Evolutionary conservation across 352 stramenopile species (phyloP), one percentile per base, ranked within the genome.

Genomic region (Aphanomyces euteiches): DNA sequence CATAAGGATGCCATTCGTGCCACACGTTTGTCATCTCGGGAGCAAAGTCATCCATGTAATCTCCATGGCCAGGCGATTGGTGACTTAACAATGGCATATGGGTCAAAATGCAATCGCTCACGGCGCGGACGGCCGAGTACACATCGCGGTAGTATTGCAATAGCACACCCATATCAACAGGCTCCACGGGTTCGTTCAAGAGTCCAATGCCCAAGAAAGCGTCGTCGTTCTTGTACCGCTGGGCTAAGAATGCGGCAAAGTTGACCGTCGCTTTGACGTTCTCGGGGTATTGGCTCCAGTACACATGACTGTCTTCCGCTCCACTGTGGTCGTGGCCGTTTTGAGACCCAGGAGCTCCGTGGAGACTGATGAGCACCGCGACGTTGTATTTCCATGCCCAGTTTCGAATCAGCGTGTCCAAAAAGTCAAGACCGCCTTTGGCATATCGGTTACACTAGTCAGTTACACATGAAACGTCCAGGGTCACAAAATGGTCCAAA

Each of bases 361-460:
- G 81, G 34, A 89, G 47, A 43, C 77, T 82, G 38, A 87, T 47
- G 7, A 89, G 54, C 54, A 88, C 82, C 0, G 80, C 80, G 7
- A 89, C 67, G 64, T 89, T 89, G 67, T 85, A 45, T 36, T 60
- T 83, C 41, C 69, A 73, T 36, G 77, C 78, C 81, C 79, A 89
- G 19, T 65, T 21, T 64, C 69, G 75, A 39, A 89, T 77, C 47
- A 89, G 74, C 3, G 60, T 47, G 72, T 89, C 82, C 50, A 89
- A 74, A 68, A 79, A 79, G 56, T 41, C 53, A 60, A 88, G 74
- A 8, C 74, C 77, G 43, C 69, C 72, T 66, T 73, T 70, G 12
- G 80, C 73, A 63, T 81, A 88, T 3, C 61, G 69, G 54, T 75
- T 45, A 75, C 78, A 84, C 60, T 87, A 63, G 56, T 7, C 12